Percentiles rank a stretch among this genome's conserved stretches.
Evolutionary conservation across 225 moss, liverwort and hornwort genomes (phyloP).

Genomic region (Pleurozium schreberi): DNA sequence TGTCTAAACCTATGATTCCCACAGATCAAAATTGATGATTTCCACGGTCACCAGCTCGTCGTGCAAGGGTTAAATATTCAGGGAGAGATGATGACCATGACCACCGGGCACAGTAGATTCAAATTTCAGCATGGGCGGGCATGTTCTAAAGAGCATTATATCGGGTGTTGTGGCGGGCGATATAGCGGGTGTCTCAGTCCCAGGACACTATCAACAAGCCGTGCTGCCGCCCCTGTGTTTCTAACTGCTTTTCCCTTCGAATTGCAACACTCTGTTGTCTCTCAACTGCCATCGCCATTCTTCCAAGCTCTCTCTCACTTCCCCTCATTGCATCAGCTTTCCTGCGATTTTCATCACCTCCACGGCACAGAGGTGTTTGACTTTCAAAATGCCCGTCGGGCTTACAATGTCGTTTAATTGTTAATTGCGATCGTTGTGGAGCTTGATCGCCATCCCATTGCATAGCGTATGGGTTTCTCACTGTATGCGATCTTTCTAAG

Average conservation of each 20-base stretch:
- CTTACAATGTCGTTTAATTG: no score
- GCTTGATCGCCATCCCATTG: background rate
- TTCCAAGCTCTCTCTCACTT: background rate
- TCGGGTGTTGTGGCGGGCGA: background rate
- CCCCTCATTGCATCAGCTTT: background rate
- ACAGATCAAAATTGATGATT: no score
- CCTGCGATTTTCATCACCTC: background rate
- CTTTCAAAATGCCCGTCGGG: no score
- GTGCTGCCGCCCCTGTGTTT: background rate
- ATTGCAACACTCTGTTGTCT: background rate
- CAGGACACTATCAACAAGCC: background rate
- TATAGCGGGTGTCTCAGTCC: background rate
- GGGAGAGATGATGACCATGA: background rate
- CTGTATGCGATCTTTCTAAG: background rate
- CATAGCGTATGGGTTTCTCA: background rate
- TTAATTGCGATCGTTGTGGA: background rate
- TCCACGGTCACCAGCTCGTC: no score
- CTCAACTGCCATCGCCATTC: constrained; percentile 17
- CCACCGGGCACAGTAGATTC: background rate
- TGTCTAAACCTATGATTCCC: no score
- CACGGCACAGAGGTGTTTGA: no score
- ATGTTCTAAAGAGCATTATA: background rate
- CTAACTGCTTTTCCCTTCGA: constrained; percentile 6
- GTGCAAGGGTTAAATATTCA: background rate
- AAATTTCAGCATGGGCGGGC: background rate